Evolutionary conservation across 768 basidiomycete species (phyloP).

Genomic region (Suillus fuscotomentosus): DNA sequence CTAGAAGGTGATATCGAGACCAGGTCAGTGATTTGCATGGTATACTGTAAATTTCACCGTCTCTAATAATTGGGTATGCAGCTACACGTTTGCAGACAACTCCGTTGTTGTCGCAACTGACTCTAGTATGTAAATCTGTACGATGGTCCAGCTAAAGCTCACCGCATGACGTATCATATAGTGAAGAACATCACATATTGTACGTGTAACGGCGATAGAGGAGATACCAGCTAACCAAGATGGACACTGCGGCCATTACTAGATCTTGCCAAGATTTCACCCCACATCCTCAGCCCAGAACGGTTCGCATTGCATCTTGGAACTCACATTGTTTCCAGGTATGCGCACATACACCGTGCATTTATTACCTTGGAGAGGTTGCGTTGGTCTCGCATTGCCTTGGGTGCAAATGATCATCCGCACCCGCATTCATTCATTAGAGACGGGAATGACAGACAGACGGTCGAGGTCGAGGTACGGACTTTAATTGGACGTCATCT

Average conservation of each 20-base stretch:
- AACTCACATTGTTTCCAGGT: slow-evolving; percentile 77
- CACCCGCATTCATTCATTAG: slow-evolving; percentile 84
- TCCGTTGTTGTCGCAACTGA: slow-evolving; percentile 88
- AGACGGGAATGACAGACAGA: slow-evolving; percentile 87
- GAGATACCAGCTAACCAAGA: background rate
- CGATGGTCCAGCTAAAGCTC: background rate
- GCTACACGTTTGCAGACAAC: slow-evolving; percentile 90
- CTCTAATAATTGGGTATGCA: slow-evolving; percentile 21
- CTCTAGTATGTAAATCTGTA: slow-evolving; percentile 55
- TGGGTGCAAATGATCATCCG: slow-evolving; percentile 39
- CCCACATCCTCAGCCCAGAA: slow-evolving; percentile 80
- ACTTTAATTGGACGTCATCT: background rate
- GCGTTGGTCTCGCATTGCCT: slow-evolving; percentile 78
- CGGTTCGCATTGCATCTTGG: slow-evolving; percentile 87
- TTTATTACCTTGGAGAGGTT: slow-evolving; percentile 75
- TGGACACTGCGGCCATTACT: background rate
- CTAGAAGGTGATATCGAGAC: slow-evolving; percentile 82
- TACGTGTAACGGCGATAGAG: slow-evolving; percentile 21
- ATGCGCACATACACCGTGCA: slow-evolving; percentile 70
- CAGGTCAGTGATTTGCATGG: slow-evolving; percentile 43
- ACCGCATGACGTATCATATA: slow-evolving; percentile 19
- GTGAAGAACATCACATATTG: slow-evolving; percentile 73
- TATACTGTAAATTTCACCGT: background rate
- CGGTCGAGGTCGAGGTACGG: slow-evolving; percentile 58
- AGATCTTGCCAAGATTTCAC: slow-evolving; percentile 89